Evolutionary conservation across 1,139 yeast genomes (phyloP), one percentile per base, ranked within the genome.

Genomic region (Blastobotrys indianensis): DNA sequence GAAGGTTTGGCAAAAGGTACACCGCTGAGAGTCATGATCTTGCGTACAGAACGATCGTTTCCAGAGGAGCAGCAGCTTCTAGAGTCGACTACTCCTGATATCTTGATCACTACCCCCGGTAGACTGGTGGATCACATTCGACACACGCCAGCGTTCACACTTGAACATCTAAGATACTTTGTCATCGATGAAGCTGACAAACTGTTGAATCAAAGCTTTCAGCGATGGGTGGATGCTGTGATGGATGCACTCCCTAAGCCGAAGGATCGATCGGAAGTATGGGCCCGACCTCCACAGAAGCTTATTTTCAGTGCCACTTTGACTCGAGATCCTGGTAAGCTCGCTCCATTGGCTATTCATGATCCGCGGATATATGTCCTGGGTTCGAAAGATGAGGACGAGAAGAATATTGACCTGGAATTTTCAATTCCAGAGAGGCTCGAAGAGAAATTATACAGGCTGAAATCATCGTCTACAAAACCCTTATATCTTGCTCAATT

Each of bases 141-240:
- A 33, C 60, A 62, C 31, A 62, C 63, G 3, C 54, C 67, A 41
- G 50, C 57, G 31, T 43, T 68, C 50, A 51, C 58, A n/a, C 63
- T 87, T 48, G 64, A 68, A 17, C 69, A 74, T 49, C 69, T 92
- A 50, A 73, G 78, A 53, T 87, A 76, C 63, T 69, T 94, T 55
- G 85, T 92, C 2, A 77, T 92, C 37, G 99, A 92, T 67, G 99
- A 92, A 66, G 98, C 97, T 1, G 99, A 92, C 69, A 73, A 96
- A 50, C 70, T 92, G 47, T 73, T 92, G 53, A 87, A 87, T 61
- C 97, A 92, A 63, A 79, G 86, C 29, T 92, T 87, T 65, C 97
- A 92, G 64, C 87, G 87, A 62, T 92, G 99, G 99, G 80, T 90
- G 53, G 75, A 76, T 43, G 73, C 80, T 1, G 68, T 92, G n/a